phyloP scores from a whole-genome alignment of 2,329 filamentous ascomycete species.

The Pseudogymnoascus sp. region DNA sequence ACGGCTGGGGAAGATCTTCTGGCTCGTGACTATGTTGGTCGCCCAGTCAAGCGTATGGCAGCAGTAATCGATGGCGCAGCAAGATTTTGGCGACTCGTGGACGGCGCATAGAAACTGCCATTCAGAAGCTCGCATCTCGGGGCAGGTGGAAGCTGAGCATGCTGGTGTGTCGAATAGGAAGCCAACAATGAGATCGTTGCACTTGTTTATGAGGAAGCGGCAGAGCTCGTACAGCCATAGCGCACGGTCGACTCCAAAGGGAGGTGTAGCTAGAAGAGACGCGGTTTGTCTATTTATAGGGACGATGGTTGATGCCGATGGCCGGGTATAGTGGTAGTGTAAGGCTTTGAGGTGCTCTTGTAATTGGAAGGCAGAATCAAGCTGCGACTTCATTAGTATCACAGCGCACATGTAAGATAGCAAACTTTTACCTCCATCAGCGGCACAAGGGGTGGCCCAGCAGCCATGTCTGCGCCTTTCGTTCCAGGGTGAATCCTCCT shows the following conservation, averaged over 20 bases:
- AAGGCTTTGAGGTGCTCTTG: constrained; percentile 95
- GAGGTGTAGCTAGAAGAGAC: constrained; percentile 67
- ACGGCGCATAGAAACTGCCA: constrained; percentile 99
- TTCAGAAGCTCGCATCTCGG: constrained; percentile 96
- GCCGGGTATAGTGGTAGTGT: constrained; percentile 72
- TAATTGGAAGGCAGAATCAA: constrained; percentile 93
- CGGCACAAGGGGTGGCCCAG: constrained; percentile 81
- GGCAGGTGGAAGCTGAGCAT: constrained; percentile 82
- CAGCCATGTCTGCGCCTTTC: constrained; percentile 84
- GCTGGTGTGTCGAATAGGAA: constrained; percentile 87
- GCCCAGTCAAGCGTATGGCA: constrained; percentile 98
- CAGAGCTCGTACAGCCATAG: constrained; percentile 98
- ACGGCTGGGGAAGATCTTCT: constrained; percentile 89
- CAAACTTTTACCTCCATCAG: constrained; percentile 60
- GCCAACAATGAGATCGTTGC: constrained; percentile 83
- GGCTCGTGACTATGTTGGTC: constrained; percentile 85
- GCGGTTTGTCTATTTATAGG: constrained; percentile 74
- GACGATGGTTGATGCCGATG: constrained; percentile 46
- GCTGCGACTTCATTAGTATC: constrained; percentile 43
- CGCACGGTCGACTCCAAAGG: constrained; percentile 72
- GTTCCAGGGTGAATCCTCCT: constrained; percentile 88
- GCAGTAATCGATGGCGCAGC: constrained; percentile 98
- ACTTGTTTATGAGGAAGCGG: constrained; percentile 89
- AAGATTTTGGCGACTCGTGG: constrained; percentile 91
- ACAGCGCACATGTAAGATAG: constrained; percentile 8